Conservation (phyloP, 2,329 filamentous ascomycete genomes). For the Zarea fungicola region DNA sequence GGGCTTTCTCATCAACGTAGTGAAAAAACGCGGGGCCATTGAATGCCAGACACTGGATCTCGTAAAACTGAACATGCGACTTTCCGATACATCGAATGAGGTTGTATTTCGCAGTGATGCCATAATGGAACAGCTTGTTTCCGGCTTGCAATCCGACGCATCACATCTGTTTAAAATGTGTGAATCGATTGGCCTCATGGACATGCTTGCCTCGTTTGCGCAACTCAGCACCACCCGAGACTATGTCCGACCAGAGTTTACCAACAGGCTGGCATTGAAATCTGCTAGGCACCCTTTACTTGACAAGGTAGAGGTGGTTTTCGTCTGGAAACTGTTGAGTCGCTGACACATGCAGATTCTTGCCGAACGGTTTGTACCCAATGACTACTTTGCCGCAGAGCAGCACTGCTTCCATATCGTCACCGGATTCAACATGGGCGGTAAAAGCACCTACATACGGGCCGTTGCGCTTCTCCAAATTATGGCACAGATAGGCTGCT, state of each 20-base stretch:
- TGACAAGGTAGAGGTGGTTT: slow-evolving; percentile 50
- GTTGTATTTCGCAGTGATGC: slow-evolving; percentile 77
- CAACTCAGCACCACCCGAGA: slow-evolving; percentile 61
- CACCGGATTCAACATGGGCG: slow-evolving; percentile 97
- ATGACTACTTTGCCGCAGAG: slow-evolving; percentile 80
- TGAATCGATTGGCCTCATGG: slow-evolving; percentile 78
- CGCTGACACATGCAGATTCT: slow-evolving; percentile 43
- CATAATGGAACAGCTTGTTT: slow-evolving; percentile 66
- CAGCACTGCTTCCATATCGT: slow-evolving; percentile 86
- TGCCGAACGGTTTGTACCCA: slow-evolving; percentile 68
- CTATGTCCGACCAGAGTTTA: slow-evolving; percentile 62
- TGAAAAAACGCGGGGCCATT: slow-evolving; percentile 65
- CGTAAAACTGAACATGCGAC: slow-evolving; percentile 72
- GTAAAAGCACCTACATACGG: slow-evolving; percentile 92
- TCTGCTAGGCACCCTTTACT: slow-evolving; percentile 72
- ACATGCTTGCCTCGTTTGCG: slow-evolving; percentile 76
- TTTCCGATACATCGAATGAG: slow-evolving; percentile 77
- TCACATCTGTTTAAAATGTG: slow-evolving; percentile 75
- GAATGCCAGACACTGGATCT: slow-evolving; percentile 86
- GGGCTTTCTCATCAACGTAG: slow-evolving; percentile 69
- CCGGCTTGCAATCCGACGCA: slow-evolving; percentile 65
- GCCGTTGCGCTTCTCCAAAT: slow-evolving; percentile 77
- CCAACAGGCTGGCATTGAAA: slow-evolving; percentile 65
- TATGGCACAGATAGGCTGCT: slow-evolving; percentile 91
- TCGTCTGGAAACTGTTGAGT: not conserved